A percentile compares a stretch with the other conserved stretches of the same genome.
Evolutionary conservation across 805 yeast species (phyloP).

Genomic region (Wickerhamiella azyma): DNA sequence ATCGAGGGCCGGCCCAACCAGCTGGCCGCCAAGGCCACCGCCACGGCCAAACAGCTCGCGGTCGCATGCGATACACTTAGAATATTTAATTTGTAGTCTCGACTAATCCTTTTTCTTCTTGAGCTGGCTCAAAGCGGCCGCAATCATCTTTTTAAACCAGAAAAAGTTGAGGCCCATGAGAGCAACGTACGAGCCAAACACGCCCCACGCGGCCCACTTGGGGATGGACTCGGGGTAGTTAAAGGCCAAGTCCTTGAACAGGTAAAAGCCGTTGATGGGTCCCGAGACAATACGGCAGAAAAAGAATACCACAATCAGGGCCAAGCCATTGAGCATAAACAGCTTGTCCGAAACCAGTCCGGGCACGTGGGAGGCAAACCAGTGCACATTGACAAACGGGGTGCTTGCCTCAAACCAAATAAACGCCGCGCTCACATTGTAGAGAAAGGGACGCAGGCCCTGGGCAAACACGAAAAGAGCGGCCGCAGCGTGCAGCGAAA

Average conservation of each 20-base stretch:
- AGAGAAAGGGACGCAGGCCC: conserved; percentile 58
- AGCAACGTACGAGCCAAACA: conserved; percentile 44
- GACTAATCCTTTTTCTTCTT: conserved; percentile 6
- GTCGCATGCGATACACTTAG: conserved; percentile 11
- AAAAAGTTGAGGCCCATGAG: conserved; percentile 56
- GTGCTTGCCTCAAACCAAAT: conserved; percentile 78
- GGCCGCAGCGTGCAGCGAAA: conserved; percentile 69
- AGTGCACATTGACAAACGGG: conserved; percentile 87
- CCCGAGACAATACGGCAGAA: conserved; percentile 78
- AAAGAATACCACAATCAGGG: conserved; percentile 59
- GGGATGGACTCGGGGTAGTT: conserved; percentile 29
- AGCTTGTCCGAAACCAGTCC: conserved; percentile 44
- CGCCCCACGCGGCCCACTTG: conserved; percentile 32
- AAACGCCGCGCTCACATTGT: conserved; percentile 72
- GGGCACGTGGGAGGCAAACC: conserved; percentile 77
- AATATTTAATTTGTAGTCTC: not conserved
- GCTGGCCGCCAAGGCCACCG: conserved; percentile 2
- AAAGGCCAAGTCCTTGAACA: conserved; percentile 25
- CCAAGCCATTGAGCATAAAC: conserved; percentile 55
- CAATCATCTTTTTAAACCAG: conserved; percentile 85
- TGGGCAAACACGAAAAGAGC: conserved; percentile 60
- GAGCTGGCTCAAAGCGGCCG: conserved; percentile 17
- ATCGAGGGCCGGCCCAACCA: conserved; percentile 17
- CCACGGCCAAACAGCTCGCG: conserved; percentile 4
- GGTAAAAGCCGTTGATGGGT: conserved; percentile 45